Conservation (phyloP, 202 grass and related monocot species). For the Hordeum pubiflorum region DNA sequence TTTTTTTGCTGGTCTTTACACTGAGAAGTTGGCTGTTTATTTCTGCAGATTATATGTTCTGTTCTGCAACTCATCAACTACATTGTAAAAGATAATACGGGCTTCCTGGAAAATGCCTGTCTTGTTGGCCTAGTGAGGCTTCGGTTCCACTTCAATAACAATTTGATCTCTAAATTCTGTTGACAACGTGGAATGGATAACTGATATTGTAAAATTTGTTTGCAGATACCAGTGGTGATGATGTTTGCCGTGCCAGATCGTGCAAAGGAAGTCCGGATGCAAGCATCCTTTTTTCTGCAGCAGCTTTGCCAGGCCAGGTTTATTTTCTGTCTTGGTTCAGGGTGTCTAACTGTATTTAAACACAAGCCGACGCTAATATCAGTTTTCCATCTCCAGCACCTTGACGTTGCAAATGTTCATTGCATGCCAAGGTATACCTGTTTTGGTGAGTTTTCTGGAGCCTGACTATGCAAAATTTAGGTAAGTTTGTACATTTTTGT, state of each 20-base stretch:
- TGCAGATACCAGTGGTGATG: slow-evolving; percentile 92
- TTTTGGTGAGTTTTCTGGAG: slow-evolving; percentile 93
- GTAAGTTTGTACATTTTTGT: slow-evolving; percentile 32
- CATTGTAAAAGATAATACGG: slow-evolving; percentile 73
- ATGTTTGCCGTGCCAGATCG: slow-evolving; percentile 68
- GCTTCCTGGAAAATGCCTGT: slow-evolving; percentile 94
- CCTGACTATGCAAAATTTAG: slow-evolving; percentile 97
- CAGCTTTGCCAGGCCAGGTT: slow-evolving; percentile 98
- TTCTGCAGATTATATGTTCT: slow-evolving; percentile 65
- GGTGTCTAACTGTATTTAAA: slow-evolving; percentile 10
- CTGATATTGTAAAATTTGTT: slow-evolving; percentile 23
- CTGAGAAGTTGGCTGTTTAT: slow-evolving; percentile 8
- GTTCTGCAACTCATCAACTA: slow-evolving; percentile 93
- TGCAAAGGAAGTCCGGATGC: slow-evolving; percentile 82
- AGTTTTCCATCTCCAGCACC: slow-evolving; percentile 52
- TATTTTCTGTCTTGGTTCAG: slow-evolving; percentile 22
- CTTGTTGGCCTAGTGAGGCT: slow-evolving; percentile 92
- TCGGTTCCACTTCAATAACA: slow-evolving; percentile 12
- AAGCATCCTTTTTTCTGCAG: slow-evolving; percentile 88
- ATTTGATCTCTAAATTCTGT: slow-evolving; percentile 31
- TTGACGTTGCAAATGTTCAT: slow-evolving; percentile 99
- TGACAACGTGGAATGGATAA: background rate
- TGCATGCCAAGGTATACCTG: slow-evolving; percentile 92
- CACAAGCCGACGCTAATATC: slow-evolving; percentile 9
- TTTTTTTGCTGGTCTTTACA: background rate